Conservation (phyloP, 352 stramenopile genomes). For the Vaucheria bursata region DNA sequence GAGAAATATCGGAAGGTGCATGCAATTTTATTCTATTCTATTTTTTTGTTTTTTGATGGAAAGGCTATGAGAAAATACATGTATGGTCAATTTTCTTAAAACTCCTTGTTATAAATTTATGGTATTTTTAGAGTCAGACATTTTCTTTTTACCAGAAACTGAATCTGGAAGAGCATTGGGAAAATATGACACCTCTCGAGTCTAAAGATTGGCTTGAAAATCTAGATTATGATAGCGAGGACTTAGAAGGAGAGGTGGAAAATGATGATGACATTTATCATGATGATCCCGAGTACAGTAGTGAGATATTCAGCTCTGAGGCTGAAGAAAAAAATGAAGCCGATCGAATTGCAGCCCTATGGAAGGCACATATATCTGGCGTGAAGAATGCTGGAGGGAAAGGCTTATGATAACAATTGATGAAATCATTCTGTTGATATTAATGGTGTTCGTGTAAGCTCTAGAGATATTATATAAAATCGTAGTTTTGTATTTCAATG, state of each 20-base stretch:
- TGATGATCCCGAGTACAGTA: not conserved
- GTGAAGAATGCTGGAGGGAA: not conserved
- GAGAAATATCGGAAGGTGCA: conserved; percentile 43
- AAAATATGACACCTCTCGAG: conserved; percentile 11
- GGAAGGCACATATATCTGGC: not conserved
- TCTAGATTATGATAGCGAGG: not conserved
- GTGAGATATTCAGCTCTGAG: not conserved
- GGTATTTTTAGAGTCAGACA: too few relatives aligned
- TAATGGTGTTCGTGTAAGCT: too few relatives aligned
- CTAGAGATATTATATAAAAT: too few relatives aligned
- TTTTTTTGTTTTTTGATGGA: too few relatives aligned
- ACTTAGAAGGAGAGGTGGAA: not conserved
- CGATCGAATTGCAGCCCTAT: not conserved
- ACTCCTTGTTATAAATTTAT: too few relatives aligned
- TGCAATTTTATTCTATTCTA: too few relatives aligned
- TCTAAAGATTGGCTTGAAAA: not conserved
- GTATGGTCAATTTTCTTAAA: too few relatives aligned
- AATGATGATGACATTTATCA: not conserved
- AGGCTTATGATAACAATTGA: too few relatives aligned
- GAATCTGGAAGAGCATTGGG: conserved; percentile 32
- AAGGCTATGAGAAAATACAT: too few relatives aligned
- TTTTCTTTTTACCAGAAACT: too few relatives aligned
- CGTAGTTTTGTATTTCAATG: too few relatives aligned
- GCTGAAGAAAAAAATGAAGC: not conserved
- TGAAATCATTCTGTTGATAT: too few relatives aligned